Base-by-base conservation (phyloP, 140 eudicot species). In the Ambrosia hybrid region DNA sequence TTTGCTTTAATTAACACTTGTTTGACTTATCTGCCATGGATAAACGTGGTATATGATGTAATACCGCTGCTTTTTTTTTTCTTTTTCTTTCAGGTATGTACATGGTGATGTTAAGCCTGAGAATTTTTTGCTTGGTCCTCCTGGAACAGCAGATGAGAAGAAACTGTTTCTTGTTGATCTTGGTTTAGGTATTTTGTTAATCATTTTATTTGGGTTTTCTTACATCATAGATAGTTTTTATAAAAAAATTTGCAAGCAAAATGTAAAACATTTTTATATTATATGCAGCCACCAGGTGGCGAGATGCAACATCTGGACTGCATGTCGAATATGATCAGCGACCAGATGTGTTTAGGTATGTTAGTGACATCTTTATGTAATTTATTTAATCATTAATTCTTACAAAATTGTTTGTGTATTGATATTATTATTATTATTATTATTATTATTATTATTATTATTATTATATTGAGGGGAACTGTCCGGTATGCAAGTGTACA, bases 21-120 rank as follows among this genome's bases (percentile, higher is more conserved):
- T 17, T 13, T 14, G 67, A 34, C 11, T 62, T 30, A 34, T 62
- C 37, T 3, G 30, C n/a, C 2, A 37, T 38, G 12, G 12, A 6
- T 38, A 39, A 51, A 5, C 33, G 9, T 11, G 51, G 51, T 67
- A 13, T 5, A 33, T 67, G 48, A 6, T 57, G 69, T 58, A 15
- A 46, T 7, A 38, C 11, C 51, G 17, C 10, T 70, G 67, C 36
- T 73, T 30, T 30, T 30, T 51, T 56, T 21, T 21, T 21, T 21
- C 26, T 21, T 21, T 21, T 21, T 21, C 26, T 21, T 26, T 76
- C 82, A 92, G 98, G 58, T 92, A 87, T 55, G 98, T 92, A 73
- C 98, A 89, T 64, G 98, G 98, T 56, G 98, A 92, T 82, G 96
- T 92, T 7, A 92, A 92, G 70, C 96, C 96, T 0, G 98, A 92